phyloP scores from a whole-genome alignment of 495 filamentous ascomycete genomes.

The Neurospora intermedia region DNA sequence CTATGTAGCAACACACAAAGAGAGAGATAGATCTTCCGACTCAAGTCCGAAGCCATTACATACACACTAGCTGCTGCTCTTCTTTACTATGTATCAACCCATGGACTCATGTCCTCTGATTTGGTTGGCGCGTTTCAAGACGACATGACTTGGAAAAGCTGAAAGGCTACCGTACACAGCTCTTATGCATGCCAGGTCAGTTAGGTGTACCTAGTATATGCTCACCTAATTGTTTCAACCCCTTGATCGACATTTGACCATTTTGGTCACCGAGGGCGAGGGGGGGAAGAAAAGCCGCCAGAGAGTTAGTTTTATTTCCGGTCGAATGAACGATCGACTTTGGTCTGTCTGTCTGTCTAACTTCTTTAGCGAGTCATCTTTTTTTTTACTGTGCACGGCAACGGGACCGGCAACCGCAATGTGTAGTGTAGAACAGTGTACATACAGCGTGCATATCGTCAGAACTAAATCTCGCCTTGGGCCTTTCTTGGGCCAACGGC shows the following conservation, averaged over 20 bases:
- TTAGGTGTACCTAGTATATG: background rate
- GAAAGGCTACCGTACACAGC: background rate
- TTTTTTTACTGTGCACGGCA: background rate
- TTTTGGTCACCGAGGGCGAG: background rate
- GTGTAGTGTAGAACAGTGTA: too few relatives aligned
- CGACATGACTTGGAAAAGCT: background rate
- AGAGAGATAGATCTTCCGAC: background rate
- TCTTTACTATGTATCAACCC: too few relatives aligned
- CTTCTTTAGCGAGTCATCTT: background rate
- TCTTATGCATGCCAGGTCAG: background rate
- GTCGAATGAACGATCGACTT: background rate
- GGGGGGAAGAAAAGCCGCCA: background rate
- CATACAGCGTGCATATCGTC: background rate
- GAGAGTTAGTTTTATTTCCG: background rate
- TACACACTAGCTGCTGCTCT: too few relatives aligned
- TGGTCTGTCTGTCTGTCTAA: too few relatives aligned
- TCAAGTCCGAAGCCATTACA: background rate
- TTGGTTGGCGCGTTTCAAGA: background rate
- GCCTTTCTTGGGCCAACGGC: background rate
- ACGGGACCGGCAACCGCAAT: background rate
- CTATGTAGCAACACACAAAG: too few relatives aligned
- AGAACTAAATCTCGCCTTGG: background rate
- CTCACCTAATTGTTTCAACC: background rate
- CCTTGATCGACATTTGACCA: background rate
- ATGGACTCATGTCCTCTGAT: background rate